A percentile compares a stretch with the other conserved stretches of the same genome.
phyloP scores from a whole-genome alignment of 352 stramenopile species.

The Globisporangium uncinulatum region DNA sequence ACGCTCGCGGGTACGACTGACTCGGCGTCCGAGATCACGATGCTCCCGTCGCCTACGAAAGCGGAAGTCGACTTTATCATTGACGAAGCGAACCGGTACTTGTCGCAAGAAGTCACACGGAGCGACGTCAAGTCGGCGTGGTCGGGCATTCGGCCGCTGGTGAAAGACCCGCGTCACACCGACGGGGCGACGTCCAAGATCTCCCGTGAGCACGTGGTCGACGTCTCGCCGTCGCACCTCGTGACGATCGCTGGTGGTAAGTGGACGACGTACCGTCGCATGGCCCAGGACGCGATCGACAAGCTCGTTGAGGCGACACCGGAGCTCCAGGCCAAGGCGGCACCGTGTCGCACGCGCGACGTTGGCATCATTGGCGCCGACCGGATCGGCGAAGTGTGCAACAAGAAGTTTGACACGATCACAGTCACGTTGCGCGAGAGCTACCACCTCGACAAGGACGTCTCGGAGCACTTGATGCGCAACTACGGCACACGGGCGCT shows the following conservation, averaged over 20 bases:
- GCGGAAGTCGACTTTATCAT: conserved; percentile 95
- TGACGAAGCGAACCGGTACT: conserved; percentile 88
- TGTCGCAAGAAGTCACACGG: conserved; percentile 84
- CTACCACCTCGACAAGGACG: conserved; percentile 91
- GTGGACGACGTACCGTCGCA: conserved; percentile 96
- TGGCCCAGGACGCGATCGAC: conserved; percentile 95
- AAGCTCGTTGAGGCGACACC: conserved; percentile 80
- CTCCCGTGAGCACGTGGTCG: conserved; percentile 93
- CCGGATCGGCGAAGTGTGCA: conserved; percentile 91
- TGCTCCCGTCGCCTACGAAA: conserved; percentile 90
- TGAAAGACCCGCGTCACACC: conserved; percentile 85
- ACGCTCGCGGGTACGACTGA: conserved; percentile 93
- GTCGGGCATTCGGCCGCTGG: conserved; percentile 94
- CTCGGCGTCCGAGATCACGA: conserved; percentile 91
- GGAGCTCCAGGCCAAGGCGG: conserved; percentile 63
- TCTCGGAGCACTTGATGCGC: conserved; percentile 92
- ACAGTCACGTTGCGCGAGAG: conserved; percentile 91
- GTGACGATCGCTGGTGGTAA: conserved; percentile 96
- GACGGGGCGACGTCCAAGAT: conserved; percentile 84
- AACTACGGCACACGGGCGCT: conserved; percentile 96
- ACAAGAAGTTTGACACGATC: conserved; percentile 96
- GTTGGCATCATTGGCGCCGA: conserved; percentile 87
- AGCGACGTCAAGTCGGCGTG: conserved; percentile 93
- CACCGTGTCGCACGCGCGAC: conserved; percentile 68
- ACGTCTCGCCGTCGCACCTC: conserved; percentile 86